Conservation (phyloP, 768 basidiomycete genomes). For the Tephrocybe sp. region DNA sequence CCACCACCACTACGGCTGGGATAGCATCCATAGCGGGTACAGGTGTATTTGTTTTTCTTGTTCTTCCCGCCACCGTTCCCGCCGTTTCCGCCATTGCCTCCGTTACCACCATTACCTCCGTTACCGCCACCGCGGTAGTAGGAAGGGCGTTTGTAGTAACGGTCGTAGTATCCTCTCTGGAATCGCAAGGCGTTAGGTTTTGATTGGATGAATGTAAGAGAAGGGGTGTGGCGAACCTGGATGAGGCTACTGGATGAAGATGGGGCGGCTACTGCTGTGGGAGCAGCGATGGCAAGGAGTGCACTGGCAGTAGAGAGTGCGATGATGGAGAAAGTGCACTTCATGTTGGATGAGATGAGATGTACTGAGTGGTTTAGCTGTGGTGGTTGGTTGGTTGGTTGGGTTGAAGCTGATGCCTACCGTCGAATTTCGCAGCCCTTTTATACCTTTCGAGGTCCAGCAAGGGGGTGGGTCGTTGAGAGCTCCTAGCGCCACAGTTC, state of each 20-base stretch:
- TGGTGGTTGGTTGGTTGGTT: background rate
- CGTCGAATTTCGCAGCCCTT: no score
- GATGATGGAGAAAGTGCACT: background rate
- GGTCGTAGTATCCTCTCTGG: background rate
- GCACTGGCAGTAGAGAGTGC: background rate
- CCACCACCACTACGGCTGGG: background rate
- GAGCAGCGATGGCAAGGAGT: background rate
- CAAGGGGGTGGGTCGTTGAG: no score
- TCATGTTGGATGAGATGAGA: background rate
- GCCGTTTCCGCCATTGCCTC: background rate
- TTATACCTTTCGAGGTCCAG: no score
- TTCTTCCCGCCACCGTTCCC: background rate
- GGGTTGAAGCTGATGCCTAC: background rate
- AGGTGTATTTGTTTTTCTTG: no score
- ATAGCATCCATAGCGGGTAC: no score
- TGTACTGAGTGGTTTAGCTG: background rate
- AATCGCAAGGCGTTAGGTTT: background rate
- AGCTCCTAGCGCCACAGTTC: no score
- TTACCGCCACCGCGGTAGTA: background rate
- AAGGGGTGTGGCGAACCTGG: background rate
- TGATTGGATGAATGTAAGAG: background rate
- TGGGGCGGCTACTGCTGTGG: no score
- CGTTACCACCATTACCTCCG: background rate
- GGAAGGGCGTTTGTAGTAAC: background rate
- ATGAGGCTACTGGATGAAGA: background rate